Evolutionary conservation across 495 filamentous ascomycete genomes (phyloP), one percentile per base, ranked within the genome.

Genomic region (Lophiotrema nucula): DNA sequence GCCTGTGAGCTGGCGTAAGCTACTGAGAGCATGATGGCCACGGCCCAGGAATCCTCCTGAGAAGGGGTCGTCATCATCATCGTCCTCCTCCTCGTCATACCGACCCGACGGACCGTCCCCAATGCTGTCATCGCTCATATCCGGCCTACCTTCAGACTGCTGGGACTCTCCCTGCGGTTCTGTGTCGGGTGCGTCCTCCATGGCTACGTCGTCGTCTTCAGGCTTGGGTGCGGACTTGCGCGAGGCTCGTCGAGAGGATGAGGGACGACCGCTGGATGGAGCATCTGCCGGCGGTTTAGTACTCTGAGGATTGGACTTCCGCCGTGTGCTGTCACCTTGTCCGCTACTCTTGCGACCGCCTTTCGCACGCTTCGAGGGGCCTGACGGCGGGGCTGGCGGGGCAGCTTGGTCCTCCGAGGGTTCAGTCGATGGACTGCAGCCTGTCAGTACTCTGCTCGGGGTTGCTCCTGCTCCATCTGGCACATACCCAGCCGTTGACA

Each of bases 401-500:
- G 66, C 47, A 35, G 71, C 51, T 18, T 67, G 68, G 31, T 75
- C 73, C 51, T 70, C 69, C 47, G 69, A 60, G 8, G 64, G 64
- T 37, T 67, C 70, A 46, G 67, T 56, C 26, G 73, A 62, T 15
- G 51, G 68, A 33, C 73, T 74, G 46, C 13, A 19, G 19, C 18
- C 21, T 24, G 42, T 73, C 59, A 69, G 63, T 47, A 50, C 3
- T 12, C 21, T 27, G 21, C 19, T 18, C 16, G n/a, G n/a, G n/a
- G n/a, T n/a, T 13, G 31, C 16, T 2, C 24, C 37, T 11, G 13
- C 22, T 15, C 13, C 6, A 28, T n/a, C 10, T 25, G 53, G n/a
- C 4, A 76, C 81, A 52, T 75, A 93, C 89, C 83, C 85, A 70
- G 87, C 82, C 77, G 86, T 88, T 74, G 90, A 90, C 91, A 92